Base-by-base conservation (phyloP, 2,329 filamentous ascomycete species). In the Botrytis galanthina region DNA sequence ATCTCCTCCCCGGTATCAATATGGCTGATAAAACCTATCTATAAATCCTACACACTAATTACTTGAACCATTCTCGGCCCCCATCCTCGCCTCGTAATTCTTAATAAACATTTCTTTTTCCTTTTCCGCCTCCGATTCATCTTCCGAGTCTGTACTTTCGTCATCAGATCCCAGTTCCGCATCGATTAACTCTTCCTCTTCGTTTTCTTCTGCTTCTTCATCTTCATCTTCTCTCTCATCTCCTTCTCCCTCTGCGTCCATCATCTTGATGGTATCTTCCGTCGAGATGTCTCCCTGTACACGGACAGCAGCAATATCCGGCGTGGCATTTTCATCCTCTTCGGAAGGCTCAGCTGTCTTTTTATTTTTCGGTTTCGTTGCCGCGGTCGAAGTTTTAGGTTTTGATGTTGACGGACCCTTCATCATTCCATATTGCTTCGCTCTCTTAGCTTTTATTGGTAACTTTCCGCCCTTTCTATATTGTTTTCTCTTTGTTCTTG, bases 401-500 rank as follows among this genome's bases (percentile, higher is more conserved):
- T 57, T 70, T 54, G 71, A 62, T 18, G n/a, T 57, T n/a, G 71
- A 70, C 22, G 66, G 64, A 26, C 71, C 71, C 44, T 48, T 70
- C 64, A 73, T 70, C 57, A 73, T 70, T 35, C 71, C 66, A 26
- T 73, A 70, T 29, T 61, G n/a, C 22, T 57, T 39, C 32, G 54
- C 57, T 32, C 59, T 73, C 42, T 62, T 67, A 67, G 22, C 54
- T 39, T 57, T 51, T 29, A 29, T 46, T 62, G 60, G 60, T 29
- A 61, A 39, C 42, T 59, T 73, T 14, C 71, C 63, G 1, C 57
- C 32, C 37, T 66, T 62, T 39, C 71, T 62, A 42, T 73, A 62
- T 14, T 73, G 48, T 46, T 79, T 74, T 26, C 73, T 63, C 70
- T 74, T 72, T n/a, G 71, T 69, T 48, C 71, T 70, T 35, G 46